Conservation (phyloP, 2,329 filamentous ascomycete species). For the Podosphaera fusca region DNA sequence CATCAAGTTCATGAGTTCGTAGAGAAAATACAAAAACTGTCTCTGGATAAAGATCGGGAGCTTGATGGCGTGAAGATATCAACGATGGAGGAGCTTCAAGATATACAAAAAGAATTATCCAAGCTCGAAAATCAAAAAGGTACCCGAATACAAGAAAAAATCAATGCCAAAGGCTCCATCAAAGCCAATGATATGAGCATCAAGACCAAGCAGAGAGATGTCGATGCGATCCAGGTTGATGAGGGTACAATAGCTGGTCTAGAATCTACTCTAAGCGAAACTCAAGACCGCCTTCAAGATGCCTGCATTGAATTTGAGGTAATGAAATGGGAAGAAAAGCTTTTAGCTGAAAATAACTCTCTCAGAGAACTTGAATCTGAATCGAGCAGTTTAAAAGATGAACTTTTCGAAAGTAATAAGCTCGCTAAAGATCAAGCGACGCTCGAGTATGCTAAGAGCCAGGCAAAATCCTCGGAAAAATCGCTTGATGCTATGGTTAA, state of each 20-base stretch:
- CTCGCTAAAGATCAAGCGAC: conserved; percentile 64
- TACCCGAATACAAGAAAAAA: conserved; percentile 48
- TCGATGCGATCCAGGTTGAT: conserved; percentile 56
- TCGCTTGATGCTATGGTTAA: conserved; percentile 55
- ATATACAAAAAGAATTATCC: conserved; percentile 48
- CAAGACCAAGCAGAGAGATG: conserved; percentile 37
- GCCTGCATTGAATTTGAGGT: conserved; percentile 38
- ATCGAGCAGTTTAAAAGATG: conserved; percentile 48
- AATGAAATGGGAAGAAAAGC: conserved; percentile 45
- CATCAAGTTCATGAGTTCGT: conserved; percentile 53
- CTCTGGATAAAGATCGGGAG: conserved; percentile 55
- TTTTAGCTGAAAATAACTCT: conserved; percentile 40
- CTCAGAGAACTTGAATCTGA: conserved; percentile 49
- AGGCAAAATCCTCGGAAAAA: conserved; percentile 47
- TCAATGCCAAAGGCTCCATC: conserved; percentile 51
- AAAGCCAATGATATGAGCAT: conserved; percentile 49
- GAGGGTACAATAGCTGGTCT: conserved; percentile 64
- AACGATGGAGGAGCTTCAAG: conserved; percentile 48
- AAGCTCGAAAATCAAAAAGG: conserved; percentile 53
- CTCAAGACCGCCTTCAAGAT: conserved; percentile 36
- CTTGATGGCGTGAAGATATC: conserved; percentile 54
- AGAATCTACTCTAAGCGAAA: conserved; percentile 48
- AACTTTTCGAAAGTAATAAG: conserved; percentile 63
- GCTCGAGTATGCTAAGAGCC: conserved; percentile 62
- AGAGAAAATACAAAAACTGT: conserved; percentile 49